These are phyloP conservation scores for Colletotrichum sp. DNA, from an alignment of 2,329 filamentous ascomycete genomes.

Conservation along the genomic window DNA sequence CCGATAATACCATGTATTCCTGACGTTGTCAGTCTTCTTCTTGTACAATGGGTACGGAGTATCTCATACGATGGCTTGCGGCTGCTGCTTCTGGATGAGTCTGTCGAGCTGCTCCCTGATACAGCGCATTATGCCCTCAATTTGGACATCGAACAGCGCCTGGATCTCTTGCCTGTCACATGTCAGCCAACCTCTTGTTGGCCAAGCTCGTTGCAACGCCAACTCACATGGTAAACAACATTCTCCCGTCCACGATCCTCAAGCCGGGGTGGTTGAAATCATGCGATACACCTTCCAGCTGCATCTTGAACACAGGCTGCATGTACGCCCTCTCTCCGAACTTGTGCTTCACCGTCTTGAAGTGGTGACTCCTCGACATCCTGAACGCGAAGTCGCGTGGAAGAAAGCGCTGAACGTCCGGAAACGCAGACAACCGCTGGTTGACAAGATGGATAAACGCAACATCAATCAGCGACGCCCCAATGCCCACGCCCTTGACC, in stretches of 20 bases:
- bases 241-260: constrained; percentile 43
- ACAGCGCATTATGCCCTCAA: constrained; percentile 41
- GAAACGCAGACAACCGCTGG: constrained; percentile 37
- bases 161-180: background rate
- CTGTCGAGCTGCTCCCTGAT: constrained; percentile 46
- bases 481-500: constrained; percentile 51
- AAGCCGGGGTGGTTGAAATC: constrained; percentile 41
- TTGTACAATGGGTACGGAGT: background rate
- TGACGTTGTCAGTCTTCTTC: constrained; percentile 23
- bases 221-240: constrained; percentile 43
- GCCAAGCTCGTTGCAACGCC: too few species aligned
- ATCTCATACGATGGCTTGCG: constrained; percentile 38
- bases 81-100: constrained; percentile 33
- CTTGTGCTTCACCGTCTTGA: constrained; percentile 42
- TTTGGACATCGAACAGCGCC: constrained; percentile 29
- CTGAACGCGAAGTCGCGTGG: constrained; percentile 39
- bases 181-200: background rate
- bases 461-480: constrained; percentile 50
- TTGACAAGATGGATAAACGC: constrained; percentile 44
- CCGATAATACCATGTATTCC: constrained; percentile 49
- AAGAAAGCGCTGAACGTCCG: constrained; percentile 37
- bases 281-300: constrained; percentile 47
- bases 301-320: constrained; percentile 43
- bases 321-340: constrained; percentile 50
- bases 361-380: constrained; percentile 42